Evolutionary conservation across 163 green algal genomes (phyloP), one percentile per base, ranked within the genome.

Genomic region (Chloroidium sp.): DNA sequence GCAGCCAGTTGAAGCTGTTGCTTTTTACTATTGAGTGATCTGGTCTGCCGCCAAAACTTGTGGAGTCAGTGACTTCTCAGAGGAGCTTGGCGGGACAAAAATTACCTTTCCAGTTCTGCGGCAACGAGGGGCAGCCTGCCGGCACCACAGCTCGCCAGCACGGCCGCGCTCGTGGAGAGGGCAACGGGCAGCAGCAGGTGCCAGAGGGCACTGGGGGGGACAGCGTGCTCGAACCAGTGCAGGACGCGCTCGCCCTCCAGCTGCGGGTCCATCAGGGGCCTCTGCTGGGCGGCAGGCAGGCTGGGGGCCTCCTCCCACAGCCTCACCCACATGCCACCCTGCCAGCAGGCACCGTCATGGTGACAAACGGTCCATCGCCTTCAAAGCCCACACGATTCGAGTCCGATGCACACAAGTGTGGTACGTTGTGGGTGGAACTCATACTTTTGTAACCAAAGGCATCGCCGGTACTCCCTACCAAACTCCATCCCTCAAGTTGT

Each of bases 201-300:
- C 76, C 92, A 93, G 14, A 95, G 78, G 58, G 84, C 84, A 0
- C 61, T 69, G 1, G 91, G 90, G 4, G 81, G 78, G 4, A 95
- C 74, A 0, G 91, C 94, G 4, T 72, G 14, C 78, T 97, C 94
- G 69, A 97, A 82, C 64, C 90, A 92, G 82, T 98, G 92, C 72
- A 97, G 84, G 36, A 88, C 93, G 2, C 91, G 90, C 87, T 98
- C 95, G 1, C 91, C 95, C 76, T 98, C 91, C 60, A 89, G 77
- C 1, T 77, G 62, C 0, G 94, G 87, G 78, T 97, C 89, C 82
- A 96, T 89, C 78, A 97, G 84, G 3, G 88, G 87, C 67, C 82
- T 83, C 88, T 98, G 94, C 36, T 83, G 67, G 2, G 82, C 81
- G 0, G 89, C 88, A 0, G 91, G 85, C 4, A 62, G 68, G 0